These are phyloP conservation scores for Citrus australasica DNA, from an alignment of 345 rosid species.

Conservation along the genomic window DNA sequence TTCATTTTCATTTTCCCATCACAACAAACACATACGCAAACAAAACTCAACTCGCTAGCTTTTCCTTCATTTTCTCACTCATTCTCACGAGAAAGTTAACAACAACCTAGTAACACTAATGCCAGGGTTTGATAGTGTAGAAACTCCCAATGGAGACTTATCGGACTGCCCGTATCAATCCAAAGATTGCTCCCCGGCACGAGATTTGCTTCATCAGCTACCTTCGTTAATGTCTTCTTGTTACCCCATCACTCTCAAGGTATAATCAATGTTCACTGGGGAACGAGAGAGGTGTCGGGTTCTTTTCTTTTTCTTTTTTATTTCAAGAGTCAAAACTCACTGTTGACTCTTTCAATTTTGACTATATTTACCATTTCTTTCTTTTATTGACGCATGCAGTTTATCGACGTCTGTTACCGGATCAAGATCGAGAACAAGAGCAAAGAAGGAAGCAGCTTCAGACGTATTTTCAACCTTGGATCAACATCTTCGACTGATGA, in stretches of 20 bases:
- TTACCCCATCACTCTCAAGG: slow-evolving; percentile 84
- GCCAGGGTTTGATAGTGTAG: slow-evolving; percentile 33
- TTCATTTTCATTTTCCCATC: too few species aligned
- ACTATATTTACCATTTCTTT: slow-evolving; percentile 22
- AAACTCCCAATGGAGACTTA: slow-evolving; percentile 24
- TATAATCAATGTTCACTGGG: slow-evolving; percentile 1
- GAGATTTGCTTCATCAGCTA: slow-evolving; percentile 35
- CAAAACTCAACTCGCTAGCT: background rate
- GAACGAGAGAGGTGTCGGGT: too few species aligned
- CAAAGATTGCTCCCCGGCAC: slow-evolving; percentile 21
- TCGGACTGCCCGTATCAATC: slow-evolving; percentile 35
- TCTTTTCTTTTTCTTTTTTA: background rate
- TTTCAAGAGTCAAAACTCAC: slow-evolving; percentile 10
- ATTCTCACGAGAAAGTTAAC: background rate
- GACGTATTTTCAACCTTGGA: slow-evolving; percentile 28
- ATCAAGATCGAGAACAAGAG: slow-evolving; percentile 39
- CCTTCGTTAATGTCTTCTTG: slow-evolving; percentile 52
- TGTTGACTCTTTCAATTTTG: slow-evolving; percentile 12
- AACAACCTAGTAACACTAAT: slow-evolving; percentile 13
- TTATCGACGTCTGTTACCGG: slow-evolving; percentile 63
- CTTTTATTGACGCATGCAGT: slow-evolving; percentile 38
- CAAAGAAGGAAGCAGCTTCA: slow-evolving; percentile 28
- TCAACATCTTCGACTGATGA: slow-evolving; percentile 22
- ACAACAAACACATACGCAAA: background rate
- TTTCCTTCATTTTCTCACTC: background rate